Base-by-base conservation (phyloP, 495 filamentous ascomycete genomes). In the Jackrogersella minutella region DNA sequence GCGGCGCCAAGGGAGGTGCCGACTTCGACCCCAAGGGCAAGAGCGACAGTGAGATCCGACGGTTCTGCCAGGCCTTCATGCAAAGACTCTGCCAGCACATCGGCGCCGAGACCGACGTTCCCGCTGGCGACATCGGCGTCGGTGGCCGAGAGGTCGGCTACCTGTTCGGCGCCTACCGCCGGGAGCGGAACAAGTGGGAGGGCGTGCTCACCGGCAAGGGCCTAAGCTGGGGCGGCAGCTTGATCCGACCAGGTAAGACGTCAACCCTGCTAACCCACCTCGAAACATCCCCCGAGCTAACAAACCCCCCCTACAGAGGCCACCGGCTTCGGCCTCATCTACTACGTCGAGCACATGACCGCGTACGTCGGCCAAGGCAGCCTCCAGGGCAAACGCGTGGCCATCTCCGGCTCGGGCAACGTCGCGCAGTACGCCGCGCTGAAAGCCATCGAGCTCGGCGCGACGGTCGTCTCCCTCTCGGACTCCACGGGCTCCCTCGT, bases 1-100 rank as follows among this genome's bases (percentile, higher is more conserved):
- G 95, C 65, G 95, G 95, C 83, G 95, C 91, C 72, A 99, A 99
- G 85, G 95, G 95, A 81, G 95, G 95, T 70, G 90, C 95, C 77
- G 95, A 99, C 85, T 99, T 99, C 79, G 93, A 99, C 83, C 95
- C 95, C 77, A 99, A 99, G 87, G 93, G 93, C 84, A 99, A 97
- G 86, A 89, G 88, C 56, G 94, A 99, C 79, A 90, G 87, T 75
- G 95, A 99, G 85, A 98, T 99, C 83, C 92, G 95, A 66, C 92
- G 91, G 68, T 99, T 99, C 88, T 99, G 95, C 83, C 87, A 90
- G 39, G 80, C 93, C 61, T 99, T 98, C 85, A 98, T 99, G 95
- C 87, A 88, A 58, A 90, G 97, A 82, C 87, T 99, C 36, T 89
- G 83, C 84, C 91, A 91, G 80, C 93, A 99, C 84, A 98, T 99